Base-by-base conservation (phyloP, 1,284 basidiomycete species). In the Apiotrichum porosum region DNA sequence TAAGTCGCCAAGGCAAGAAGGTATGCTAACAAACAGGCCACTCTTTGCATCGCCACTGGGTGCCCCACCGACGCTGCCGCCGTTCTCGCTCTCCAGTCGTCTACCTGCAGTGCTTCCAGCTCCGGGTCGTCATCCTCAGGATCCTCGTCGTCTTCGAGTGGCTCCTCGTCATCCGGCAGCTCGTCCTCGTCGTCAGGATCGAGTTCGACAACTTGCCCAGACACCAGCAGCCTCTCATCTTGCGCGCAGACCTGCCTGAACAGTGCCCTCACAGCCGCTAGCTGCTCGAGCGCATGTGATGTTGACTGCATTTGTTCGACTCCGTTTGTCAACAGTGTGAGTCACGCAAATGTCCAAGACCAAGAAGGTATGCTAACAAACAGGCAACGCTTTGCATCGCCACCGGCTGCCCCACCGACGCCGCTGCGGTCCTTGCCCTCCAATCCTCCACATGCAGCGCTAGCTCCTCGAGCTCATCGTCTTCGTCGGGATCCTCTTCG, bases 211-310 rank as follows among this genome's bases (percentile, higher is more conserved):
- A 6, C 36, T 4, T 31, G 23, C 42, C 33, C 9, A 14, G 33
- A 14, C 34, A 15, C 32, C 10, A 21, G 14, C 8, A 34, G 38
- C 26, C 33, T 47, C 15, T 30, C 33, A 9, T 13, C 26, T 3
- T 47, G 45, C 24, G 23, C 32, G 4, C 15, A 28, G 21, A 23
- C 19, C 8, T 41, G 39, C 28, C 18, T 41, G 3, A 5, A 5
- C 24, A 24, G 23, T 4, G 38, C 44, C 6, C 23, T 34, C 15
- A 23, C 18, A 6, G 8, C 9, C 14, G 24, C 32, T 34, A 28
- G 41, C 33, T 46, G 44, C 44, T n/a, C 15, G 22, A 32, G 37
- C 17, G 13, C 31, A 22, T 17, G 30, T n/a, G 44, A 46, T 32
- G 32, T 28, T 24, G 31, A 30, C 22, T 46, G 44, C 37, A 18